Evolutionary conservation across 371 early-diverging fungal species (phyloP), one percentile per base, ranked within the genome.

Genomic region (Catenaria anguillulae): DNA sequence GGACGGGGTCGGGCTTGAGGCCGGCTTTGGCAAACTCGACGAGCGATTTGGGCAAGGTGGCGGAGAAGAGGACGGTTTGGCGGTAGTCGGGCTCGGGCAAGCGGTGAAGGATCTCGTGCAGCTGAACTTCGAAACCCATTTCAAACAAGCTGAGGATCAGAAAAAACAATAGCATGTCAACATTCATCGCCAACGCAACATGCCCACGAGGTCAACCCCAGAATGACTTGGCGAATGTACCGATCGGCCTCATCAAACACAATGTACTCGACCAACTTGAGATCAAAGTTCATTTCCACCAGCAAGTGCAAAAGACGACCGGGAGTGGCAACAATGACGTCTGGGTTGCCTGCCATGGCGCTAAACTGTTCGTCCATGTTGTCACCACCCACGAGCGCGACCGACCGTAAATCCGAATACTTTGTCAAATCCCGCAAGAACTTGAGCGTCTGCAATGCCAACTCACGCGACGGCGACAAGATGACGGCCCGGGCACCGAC

Each of bases 191-290:
- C n/a, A n/a, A n/a, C n/a, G n/a, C n/a, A n/a, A n/a, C n/a, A n/a
- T n/a, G n/a, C n/a, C n/a, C n/a, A n/a, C n/a, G n/a, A n/a, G n/a
- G n/a, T n/a, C n/a, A n/a, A n/a, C n/a, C n/a, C n/a, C n/a, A n/a
- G n/a, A n/a, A n/a, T n/a, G n/a, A n/a, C n/a, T n/a, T 37, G 23
- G 19, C 29, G 33, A 56, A 3, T 19, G 60, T 70, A 83, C 77
- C 96, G 84, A 83, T 96, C 99, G 6, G 97, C 97, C 73, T 99
- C 99, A 73, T 99, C 99, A 77, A 98, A 92, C 0, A 98, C 97
- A 64, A 99, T 79, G 66, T 92, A 94, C 73, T 94, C 90, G 43
- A 98, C 84, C 5, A 87, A 84, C 63, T 83, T 79, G 56, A 96
- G 66, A 66, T 88, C 89, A 61, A 93, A 68, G 55, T 87, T 86